These are phyloP conservation scores for Rhododendron simsii DNA, from an alignment of 148 eudicot species.

Conservation along the genomic window DNA sequence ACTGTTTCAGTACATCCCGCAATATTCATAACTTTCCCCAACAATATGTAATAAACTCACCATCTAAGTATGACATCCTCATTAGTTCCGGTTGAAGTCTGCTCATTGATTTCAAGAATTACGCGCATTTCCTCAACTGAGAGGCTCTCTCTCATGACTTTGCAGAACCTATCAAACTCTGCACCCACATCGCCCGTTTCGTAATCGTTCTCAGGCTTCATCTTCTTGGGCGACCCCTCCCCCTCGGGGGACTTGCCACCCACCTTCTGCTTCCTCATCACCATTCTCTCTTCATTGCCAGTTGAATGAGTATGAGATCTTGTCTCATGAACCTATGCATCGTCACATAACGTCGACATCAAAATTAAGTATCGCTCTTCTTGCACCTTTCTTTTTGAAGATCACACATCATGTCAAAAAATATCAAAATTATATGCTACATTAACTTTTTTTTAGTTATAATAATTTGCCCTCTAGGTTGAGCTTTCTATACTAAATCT, in stretches of 20 bases:
- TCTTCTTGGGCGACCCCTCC: slow-evolving; percentile 48
- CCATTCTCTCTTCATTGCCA: slow-evolving; percentile 23
- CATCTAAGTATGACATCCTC: slow-evolving; percentile 41
- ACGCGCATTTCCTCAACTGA: slow-evolving; percentile 46
- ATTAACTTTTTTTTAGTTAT: no score
- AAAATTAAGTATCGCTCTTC: background rate
- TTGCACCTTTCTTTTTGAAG: background rate
- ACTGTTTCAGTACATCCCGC: background rate
- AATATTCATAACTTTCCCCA: background rate
- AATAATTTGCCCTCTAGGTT: background rate
- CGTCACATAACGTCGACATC: background rate
- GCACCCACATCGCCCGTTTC: slow-evolving; percentile 5
- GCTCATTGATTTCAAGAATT: slow-evolving; percentile 40
- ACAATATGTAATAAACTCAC: slow-evolving; percentile 15
- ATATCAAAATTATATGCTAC: background rate
- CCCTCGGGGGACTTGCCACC: slow-evolving; percentile 27
- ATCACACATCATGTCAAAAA: background rate
- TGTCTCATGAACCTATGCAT: slow-evolving; percentile 31
- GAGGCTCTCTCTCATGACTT: slow-evolving; percentile 31
- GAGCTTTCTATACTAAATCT: background rate
- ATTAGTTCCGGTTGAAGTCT: slow-evolving; percentile 28
- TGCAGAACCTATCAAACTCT: slow-evolving; percentile 49
- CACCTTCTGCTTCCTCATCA: slow-evolving; percentile 40
- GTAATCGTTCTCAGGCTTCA: slow-evolving; percentile 37
- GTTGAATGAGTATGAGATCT: slow-evolving; percentile 25